Conservation (phyloP, 257 asterid species). For the Craterostigma plantagineum region DNA sequence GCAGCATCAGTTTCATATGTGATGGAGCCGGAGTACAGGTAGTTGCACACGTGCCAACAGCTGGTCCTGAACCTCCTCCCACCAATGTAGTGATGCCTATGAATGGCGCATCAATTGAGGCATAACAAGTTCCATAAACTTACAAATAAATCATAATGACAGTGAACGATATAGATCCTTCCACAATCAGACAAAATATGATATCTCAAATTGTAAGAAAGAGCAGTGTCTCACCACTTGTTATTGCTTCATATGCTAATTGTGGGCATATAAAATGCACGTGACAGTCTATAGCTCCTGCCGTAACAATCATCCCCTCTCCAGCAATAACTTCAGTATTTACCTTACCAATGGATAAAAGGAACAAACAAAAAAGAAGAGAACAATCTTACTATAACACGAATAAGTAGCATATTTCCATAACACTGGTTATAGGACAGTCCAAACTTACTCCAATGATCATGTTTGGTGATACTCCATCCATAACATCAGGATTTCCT, state of each 20-base stretch:
- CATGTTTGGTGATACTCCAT: slow-evolving; percentile 25
- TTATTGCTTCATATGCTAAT: slow-evolving; percentile 71
- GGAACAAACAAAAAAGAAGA: slow-evolving; percentile 5
- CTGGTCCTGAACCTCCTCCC: slow-evolving; percentile 99
- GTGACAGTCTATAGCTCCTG: slow-evolving; percentile 95
- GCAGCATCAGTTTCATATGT: slow-evolving; percentile 88
- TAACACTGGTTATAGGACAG: no score
- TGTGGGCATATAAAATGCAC: slow-evolving; percentile 98
- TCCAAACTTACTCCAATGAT: slow-evolving; percentile 63
- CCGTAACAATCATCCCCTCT: slow-evolving; percentile 88
- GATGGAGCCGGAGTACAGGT: slow-evolving; percentile 86
- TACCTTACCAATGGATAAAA: slow-evolving; percentile 26
- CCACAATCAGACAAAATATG: background rate
- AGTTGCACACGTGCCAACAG: slow-evolving; percentile 92
- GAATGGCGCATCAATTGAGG: background rate
- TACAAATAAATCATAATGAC: no score
- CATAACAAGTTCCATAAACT: no score
- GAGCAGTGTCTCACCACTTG: slow-evolving; percentile 46
- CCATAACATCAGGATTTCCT: slow-evolving; percentile 85
- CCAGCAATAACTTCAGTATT: slow-evolving; percentile 92
- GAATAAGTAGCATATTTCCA: no score
- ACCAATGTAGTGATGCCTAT: slow-evolving; percentile 79
- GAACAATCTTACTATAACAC: slow-evolving; percentile 1
- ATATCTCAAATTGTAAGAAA: slow-evolving; percentile 1
- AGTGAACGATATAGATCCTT: no score